A percentile compares a stretch with the other conserved stretches of the same genome.
These are phyloP conservation scores for Striga hermonthica DNA, from an alignment of 305 asterid species.

Conservation along the genomic window DNA sequence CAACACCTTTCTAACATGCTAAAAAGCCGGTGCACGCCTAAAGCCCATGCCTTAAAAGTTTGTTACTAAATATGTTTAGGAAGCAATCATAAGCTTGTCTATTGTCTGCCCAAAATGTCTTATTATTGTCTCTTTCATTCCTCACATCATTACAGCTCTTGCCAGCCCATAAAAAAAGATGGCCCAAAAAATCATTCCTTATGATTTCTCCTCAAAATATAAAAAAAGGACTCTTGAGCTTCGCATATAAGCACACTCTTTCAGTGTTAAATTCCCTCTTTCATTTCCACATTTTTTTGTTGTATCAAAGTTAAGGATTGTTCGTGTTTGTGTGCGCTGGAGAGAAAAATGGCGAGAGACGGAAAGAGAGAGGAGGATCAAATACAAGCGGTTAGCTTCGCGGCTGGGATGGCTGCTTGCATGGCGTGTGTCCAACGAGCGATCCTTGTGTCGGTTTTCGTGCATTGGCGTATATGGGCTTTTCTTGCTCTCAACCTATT, in stretches of 20 bases:
- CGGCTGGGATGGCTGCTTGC: constrained; percentile 80
- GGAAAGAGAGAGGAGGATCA: constrained; percentile 47
- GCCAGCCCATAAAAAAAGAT: neutral
- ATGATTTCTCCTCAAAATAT: constrained; percentile 27
- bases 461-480: constrained; percentile 76
- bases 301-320: neutral
- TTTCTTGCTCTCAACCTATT: constrained; percentile 81
- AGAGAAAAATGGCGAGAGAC: constrained; percentile 34
- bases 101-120: constrained; percentile 47
- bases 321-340: neutral
- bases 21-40: constrained; percentile 48
- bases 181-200: constrained; percentile 5
- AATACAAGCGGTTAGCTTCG: constrained; percentile 71
- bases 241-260: neutral
- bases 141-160: neutral
- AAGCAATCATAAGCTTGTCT: constrained; percentile 44
- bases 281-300: neutral
- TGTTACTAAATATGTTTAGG: constrained; percentile 19
- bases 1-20: constrained; percentile 25
- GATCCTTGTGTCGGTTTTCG: constrained; percentile 53
- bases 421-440: constrained; percentile 77
- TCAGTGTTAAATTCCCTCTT: neutral
- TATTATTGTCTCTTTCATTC: constrained; percentile 45
- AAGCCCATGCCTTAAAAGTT: constrained; percentile 21
- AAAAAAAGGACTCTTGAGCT: constrained; percentile 29